Conservation (phyloP, 2,329 filamentous ascomycete species). For the Neofusicoccum laricinum region DNA sequence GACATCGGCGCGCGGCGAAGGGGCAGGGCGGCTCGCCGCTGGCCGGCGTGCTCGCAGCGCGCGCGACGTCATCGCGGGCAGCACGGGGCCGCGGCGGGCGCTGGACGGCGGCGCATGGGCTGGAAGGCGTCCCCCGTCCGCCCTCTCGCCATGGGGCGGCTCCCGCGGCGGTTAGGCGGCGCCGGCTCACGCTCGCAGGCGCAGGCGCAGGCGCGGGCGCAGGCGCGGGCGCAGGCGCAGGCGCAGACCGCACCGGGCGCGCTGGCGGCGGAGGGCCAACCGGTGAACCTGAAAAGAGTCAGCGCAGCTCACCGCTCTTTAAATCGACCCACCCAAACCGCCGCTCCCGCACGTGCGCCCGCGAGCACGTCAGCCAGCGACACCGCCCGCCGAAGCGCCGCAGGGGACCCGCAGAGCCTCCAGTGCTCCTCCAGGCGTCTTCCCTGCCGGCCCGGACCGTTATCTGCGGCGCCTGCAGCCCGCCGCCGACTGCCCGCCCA, state of each 20-base stretch:
- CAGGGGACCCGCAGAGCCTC: slow-evolving; percentile 9
- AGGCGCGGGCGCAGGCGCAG: background rate
- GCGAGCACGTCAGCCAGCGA: background rate
- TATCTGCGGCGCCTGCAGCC: slow-evolving; percentile 1
- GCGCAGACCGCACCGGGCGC: background rate
- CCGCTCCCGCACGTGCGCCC: background rate
- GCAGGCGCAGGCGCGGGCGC: background rate
- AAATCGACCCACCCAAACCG: background rate
- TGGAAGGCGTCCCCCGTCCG: background rate
- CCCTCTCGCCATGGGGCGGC: background rate
- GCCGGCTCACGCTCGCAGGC: too few species aligned
- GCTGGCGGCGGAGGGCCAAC: background rate
- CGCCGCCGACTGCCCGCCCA: background rate
- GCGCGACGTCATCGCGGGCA: background rate
- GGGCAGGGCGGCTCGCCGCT: background rate
- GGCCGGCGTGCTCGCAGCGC: background rate
- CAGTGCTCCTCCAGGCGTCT: background rate
- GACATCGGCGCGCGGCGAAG: background rate
- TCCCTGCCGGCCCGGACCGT: slow-evolving; percentile 8
- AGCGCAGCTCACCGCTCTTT: slow-evolving; percentile 5
- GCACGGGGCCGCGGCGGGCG: background rate
- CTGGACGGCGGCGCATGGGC: slow-evolving; percentile 1
- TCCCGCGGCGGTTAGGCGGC: too few species aligned
- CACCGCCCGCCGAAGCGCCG: background rate
- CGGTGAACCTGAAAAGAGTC: slow-evolving; percentile 4